Evolutionary conservation across 2,329 filamentous ascomycete genomes (phyloP).

Genomic region (Trichoderma lentiforme): DNA sequence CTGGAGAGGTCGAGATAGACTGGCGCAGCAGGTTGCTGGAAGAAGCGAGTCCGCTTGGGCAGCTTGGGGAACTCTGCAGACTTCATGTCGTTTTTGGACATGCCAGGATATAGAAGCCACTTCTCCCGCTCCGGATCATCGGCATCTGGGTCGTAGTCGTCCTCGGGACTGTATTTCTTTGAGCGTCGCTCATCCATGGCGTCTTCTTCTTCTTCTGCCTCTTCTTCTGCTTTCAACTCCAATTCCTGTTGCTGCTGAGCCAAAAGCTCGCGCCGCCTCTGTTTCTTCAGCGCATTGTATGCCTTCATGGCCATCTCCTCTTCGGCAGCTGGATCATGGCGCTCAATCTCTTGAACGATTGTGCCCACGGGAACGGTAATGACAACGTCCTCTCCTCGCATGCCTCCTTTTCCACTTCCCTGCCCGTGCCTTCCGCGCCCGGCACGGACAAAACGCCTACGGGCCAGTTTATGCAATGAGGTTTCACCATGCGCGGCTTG

Average conservation of each 20-base stretch:
- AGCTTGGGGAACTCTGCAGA: slow-evolving; percentile 49
- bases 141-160: slow-evolving; percentile 40
- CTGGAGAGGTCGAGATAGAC: slow-evolving; percentile 70
- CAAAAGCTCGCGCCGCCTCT: slow-evolving; percentile 30
- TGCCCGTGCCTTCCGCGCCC: slow-evolving; percentile 74
- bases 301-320: slow-evolving; percentile 45
- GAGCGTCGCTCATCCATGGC: neutral
- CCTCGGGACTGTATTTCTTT: slow-evolving; percentile 18
- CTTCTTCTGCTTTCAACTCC: slow-evolving; percentile 17
- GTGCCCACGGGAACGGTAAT: slow-evolving; percentile 92
- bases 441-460: slow-evolving; percentile 70
- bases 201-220: slow-evolving; percentile 15
- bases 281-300: slow-evolving; percentile 33
- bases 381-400: slow-evolving; percentile 80
- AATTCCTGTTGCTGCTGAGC: slow-evolving; percentile 21
- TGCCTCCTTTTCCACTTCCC: slow-evolving; percentile 69
- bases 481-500: slow-evolving; percentile 90
- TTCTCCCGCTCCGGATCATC: slow-evolving; percentile 59
- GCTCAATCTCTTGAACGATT: slow-evolving; percentile 75
- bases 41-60: slow-evolving; percentile 50
- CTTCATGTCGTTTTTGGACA: slow-evolving; percentile 65
- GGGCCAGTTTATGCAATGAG: slow-evolving; percentile 84
- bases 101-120: slow-evolving; percentile 83
- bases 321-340: slow-evolving; percentile 72
- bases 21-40: slow-evolving; percentile 68